Base-by-base conservation (phyloP, 2,329 filamentous ascomycete genomes). In the Claviceps sp. region DNA sequence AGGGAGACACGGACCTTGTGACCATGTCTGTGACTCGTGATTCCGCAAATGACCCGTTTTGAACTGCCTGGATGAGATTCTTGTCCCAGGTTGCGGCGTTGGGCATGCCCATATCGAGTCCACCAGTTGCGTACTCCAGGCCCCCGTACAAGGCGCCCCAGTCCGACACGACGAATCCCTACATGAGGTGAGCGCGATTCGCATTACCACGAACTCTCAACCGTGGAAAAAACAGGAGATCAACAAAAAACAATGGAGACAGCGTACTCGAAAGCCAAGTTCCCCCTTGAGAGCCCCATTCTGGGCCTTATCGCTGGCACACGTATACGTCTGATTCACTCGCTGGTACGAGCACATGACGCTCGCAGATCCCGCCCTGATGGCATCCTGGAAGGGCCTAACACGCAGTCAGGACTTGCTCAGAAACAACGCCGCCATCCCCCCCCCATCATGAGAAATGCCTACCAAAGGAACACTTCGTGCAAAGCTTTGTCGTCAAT, bases 21-120 rank as follows among this genome's bases (percentile, higher is more conserved):
- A 72, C 77, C 81, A 85, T 85, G 55, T 85, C 78, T 48, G 75
- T 70, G 0, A 86, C 54, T 5, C 82, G 72, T 0, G 68, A 65
- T 50, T 76, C 68, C 0, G 78, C 64, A 0, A 87, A 65, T 0
- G 75, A 75, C 1, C 81, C 81, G 56, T 84, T 82, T 6, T 69
- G 68, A 8, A 87, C 76, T 0, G 82, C 77, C 2, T 72, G 64
- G 0, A 72, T 68, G 0, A 86, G 71, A n/a, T 87, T 85, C 4
- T 62, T 56, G 5, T 69, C 65, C 73, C 73, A 78, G 0, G 53
- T 50, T 3, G 59, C 58, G 1, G 60, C 65, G 10, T 56, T 65
- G 0, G 82, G 82, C 84, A 88, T 87, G 13, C 76, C 77, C 76
- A 87, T 80, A 60, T 89, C 85, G 24, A 89, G 64, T 30, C 85